These are phyloP conservation scores for Coniochaeta pulveracea DNA, from an alignment of 2,329 filamentous ascomycete species.

Conservation along the genomic window DNA sequence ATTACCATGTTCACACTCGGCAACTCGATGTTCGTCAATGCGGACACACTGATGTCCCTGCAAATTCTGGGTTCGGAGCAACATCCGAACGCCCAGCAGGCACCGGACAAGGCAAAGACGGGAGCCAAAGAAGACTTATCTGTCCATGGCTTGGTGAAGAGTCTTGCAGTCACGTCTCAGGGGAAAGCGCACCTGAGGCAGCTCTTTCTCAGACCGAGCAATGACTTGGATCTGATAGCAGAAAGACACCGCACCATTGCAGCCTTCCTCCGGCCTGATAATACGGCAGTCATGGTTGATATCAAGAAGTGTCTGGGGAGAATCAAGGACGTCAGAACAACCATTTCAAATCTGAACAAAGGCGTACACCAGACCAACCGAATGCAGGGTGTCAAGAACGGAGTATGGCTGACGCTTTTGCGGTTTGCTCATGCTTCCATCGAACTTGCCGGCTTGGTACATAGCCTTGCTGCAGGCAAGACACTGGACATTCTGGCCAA, in stretches of 20 bases:
- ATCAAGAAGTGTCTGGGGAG: conserved; percentile 53
- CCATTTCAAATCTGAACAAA: conserved; percentile 61
- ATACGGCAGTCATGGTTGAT: conserved; percentile 40
- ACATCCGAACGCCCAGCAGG: conserved; percentile 72
- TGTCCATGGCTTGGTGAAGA: conserved; percentile 71
- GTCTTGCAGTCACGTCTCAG: conserved; percentile 65
- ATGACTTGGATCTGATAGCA: conserved; percentile 54
- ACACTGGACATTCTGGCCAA: conserved; percentile 40
- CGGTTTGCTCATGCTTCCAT: conserved; percentile 63
- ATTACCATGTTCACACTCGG: conserved; percentile 67
- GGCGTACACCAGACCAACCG: conserved; percentile 51
- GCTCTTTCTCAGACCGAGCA: conserved; percentile 68
- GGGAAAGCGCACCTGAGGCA: conserved; percentile 66
- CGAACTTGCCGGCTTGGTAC: conserved; percentile 54
- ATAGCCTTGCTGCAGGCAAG: conserved; percentile 42
- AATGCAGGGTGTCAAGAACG: conserved; percentile 44
- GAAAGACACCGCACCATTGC: conserved; percentile 61
- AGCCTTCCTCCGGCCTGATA: conserved; percentile 56
- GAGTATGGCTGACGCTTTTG: conserved; percentile 61
- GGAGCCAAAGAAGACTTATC: conserved; percentile 73
- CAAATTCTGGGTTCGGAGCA: conserved; percentile 77
- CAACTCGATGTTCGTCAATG: conserved; percentile 63
- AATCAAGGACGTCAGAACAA: conserved; percentile 63
- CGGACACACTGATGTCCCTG: conserved; percentile 68
- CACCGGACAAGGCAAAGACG: conserved; percentile 46